These are phyloP conservation scores for Trichoderma sp. DNA, from an alignment of 2,329 filamentous ascomycete species.

Conservation along the genomic window DNA sequence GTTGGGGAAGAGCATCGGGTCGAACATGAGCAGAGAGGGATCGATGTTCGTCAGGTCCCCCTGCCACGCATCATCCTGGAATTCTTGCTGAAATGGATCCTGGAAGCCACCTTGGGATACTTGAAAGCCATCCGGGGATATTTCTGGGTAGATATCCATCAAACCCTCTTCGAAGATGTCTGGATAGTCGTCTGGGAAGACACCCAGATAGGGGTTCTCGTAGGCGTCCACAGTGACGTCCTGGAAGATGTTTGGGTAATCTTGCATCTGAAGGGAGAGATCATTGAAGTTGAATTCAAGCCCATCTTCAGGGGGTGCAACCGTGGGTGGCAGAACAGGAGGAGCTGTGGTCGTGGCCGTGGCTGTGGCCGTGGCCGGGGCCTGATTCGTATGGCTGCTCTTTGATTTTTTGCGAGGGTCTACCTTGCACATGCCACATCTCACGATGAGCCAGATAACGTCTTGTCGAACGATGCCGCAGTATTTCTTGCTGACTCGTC, in stretches of 20 bases:
- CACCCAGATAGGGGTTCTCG: neutral
- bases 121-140: neutral
- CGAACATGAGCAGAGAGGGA: neutral
- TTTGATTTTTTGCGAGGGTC: slow-evolving; percentile 9
- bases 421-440: slow-evolving; percentile 14
- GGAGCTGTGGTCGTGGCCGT: neutral
- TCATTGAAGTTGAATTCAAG: neutral
- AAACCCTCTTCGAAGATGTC: neutral
- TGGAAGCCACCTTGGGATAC: neutral
- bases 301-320: neutral
- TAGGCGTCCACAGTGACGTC: neutral
- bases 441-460: slow-evolving; percentile 22
- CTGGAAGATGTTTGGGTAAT: neutral
- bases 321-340: neutral
- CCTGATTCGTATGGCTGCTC: neutral
- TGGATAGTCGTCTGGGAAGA: neutral
- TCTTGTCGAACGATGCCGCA: slow-evolving; percentile 23
- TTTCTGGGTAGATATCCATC: neutral
- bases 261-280: neutral
- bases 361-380: neutral
- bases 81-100: neutral
- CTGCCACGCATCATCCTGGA: neutral
- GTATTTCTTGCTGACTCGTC: slow-evolving; percentile 15
- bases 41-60: neutral
- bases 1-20: neutral